A percentile compares a stretch with the other conserved stretches of the same genome.
These are phyloP conservation scores for Nicotiana undulata DNA, from an alignment of 257 asterid genomes.

Conservation along the genomic window DNA sequence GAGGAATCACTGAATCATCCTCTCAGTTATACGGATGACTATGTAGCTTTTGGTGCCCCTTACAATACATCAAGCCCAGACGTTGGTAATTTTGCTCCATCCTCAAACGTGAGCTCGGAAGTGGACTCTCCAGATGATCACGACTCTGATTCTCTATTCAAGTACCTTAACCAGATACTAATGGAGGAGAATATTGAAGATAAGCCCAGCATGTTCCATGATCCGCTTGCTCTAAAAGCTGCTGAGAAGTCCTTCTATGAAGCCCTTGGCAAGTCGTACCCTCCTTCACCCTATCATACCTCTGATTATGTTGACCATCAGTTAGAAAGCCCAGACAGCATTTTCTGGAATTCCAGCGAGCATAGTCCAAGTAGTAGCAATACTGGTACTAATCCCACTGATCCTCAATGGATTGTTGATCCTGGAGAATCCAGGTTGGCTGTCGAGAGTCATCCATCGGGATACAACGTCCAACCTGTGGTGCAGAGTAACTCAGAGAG, in stretches of 20 bases:
- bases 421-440: conserved; percentile 36
- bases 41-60: conserved; percentile 40
- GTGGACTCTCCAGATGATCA: conserved; percentile 74
- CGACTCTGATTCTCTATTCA: conserved; percentile 78
- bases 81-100: conserved; percentile 28
- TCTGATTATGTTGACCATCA: conserved; percentile 18
- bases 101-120: conserved; percentile 47
- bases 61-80: conserved; percentile 29
- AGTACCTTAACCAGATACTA: conserved; percentile 77
- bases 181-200: conserved; percentile 82
- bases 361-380: conserved; percentile 38
- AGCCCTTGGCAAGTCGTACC: conserved; percentile 62
- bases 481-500: conserved; percentile 25
- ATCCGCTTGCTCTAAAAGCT: conserved; percentile 79
- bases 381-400: conserved; percentile 35
- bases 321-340: conserved; percentile 62
- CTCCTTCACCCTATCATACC: conserved; percentile 37
- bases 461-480: conserved; percentile 25
- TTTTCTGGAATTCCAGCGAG: conserved; percentile 42
- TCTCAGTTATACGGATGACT: conserved; percentile 16
- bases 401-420: conserved; percentile 46
- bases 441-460: conserved; percentile 23
- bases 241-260: conserved; percentile 83
- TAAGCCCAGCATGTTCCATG: conserved; percentile 89
- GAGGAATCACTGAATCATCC: conserved; percentile 35